These are phyloP conservation scores for Sicyos edulis DNA, from an alignment of 306 rosid genomes.

Conservation along the genomic window DNA sequence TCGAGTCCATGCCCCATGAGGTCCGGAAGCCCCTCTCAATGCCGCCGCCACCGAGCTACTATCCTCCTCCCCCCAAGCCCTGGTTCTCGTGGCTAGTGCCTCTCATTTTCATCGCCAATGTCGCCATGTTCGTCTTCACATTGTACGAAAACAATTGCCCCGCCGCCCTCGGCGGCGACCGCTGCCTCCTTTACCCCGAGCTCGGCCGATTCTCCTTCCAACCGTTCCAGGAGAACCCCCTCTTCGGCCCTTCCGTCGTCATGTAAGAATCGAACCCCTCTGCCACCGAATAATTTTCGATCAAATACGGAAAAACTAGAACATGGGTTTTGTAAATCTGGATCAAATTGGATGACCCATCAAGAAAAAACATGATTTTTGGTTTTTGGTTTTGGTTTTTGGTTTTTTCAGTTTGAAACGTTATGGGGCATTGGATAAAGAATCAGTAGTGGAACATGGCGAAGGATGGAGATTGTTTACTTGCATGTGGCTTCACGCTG, in stretches of 20 bases:
- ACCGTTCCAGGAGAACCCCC: constrained; percentile 60
- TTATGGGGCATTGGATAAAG: constrained; percentile 58
- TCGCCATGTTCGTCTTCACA: constrained; percentile 40
- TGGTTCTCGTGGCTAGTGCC: constrained; percentile 78
- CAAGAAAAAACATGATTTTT: neutral
- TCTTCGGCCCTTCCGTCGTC: constrained; percentile 61
- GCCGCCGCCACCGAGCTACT: constrained; percentile 36
- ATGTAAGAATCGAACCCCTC: constrained; percentile 34
- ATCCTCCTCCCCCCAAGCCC: constrained; percentile 33
- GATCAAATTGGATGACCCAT: neutral
- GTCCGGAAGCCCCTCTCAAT: constrained; percentile 13
- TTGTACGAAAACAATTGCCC: constrained; percentile 79
- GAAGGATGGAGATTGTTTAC: constrained; percentile 71
- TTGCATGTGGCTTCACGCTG: constrained; percentile 95
- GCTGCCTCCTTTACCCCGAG: constrained; percentile 33
- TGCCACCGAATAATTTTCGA: neutral
- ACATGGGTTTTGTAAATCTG: neutral
- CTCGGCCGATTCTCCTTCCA: constrained; percentile 68
- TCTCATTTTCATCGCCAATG: constrained; percentile 37
- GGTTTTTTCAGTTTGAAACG: constrained; percentile 40
- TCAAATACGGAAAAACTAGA: neutral
- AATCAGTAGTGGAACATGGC: constrained; percentile 34
- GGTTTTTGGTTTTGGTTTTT: neutral
- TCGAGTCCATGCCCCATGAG: constrained; percentile 41
- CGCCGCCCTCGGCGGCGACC: neutral